phyloP scores from a whole-genome alignment of 2,329 filamentous ascomycete genomes.

The Fusarium equiseti region DNA sequence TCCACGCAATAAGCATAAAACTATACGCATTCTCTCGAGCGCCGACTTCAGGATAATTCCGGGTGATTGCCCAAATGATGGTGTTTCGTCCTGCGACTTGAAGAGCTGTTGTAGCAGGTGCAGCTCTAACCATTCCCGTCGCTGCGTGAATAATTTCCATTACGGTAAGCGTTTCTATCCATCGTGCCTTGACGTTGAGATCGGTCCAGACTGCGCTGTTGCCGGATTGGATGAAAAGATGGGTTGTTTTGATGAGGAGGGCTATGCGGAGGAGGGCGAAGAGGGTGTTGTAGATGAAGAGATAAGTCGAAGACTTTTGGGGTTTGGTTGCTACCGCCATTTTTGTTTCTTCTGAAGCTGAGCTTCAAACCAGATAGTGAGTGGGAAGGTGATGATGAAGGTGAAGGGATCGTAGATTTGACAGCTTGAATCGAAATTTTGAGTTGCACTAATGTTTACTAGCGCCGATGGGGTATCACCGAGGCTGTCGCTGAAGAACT shows the following conservation, averaged over 20 bases:
- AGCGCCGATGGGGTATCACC: constrained; percentile 8
- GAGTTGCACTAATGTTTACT: neutral
- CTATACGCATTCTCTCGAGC: constrained; percentile 29
- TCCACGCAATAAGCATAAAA: constrained; percentile 40
- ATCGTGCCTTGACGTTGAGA: constrained; percentile 32
- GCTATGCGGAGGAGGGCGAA: constrained; percentile 21
- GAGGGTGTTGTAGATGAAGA: constrained; percentile 32
- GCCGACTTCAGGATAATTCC: constrained; percentile 39
- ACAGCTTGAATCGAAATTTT: neutral
- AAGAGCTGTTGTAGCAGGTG: constrained; percentile 34
- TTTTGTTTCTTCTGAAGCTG: neutral
- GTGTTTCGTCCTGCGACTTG: constrained; percentile 43
- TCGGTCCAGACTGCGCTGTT: constrained; percentile 35
- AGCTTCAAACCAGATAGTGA: neutral
- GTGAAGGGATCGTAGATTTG: neutral
- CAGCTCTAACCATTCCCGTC: constrained; percentile 32
- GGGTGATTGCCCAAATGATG: constrained; percentile 42
- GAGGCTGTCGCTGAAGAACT: constrained; percentile 21
- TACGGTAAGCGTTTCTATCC: constrained; percentile 31
- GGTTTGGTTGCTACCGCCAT: constrained; percentile 5
- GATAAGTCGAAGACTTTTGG: neutral
- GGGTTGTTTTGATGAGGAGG: constrained; percentile 18
- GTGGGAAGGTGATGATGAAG: neutral
- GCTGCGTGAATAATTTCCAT: constrained; percentile 34
- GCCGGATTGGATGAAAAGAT: constrained; percentile 22